A percentile compares a stretch with the other conserved stretches of the same genome.
Conservation (phyloP, 2,329 filamentous ascomycete genomes). For the Trichoderma atrobrunneum region DNA sequence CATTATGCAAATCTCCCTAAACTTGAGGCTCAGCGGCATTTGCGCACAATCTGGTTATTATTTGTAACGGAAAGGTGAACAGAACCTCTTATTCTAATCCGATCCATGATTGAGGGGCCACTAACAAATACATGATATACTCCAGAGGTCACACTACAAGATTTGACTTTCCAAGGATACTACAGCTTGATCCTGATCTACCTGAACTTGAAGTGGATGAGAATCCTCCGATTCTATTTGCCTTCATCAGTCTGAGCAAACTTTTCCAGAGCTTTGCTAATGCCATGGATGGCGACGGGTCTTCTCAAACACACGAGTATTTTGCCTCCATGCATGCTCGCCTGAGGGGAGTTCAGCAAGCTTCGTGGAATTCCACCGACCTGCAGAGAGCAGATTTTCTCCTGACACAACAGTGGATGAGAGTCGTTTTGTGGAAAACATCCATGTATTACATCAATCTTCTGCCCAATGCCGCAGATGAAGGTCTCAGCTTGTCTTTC, state of each 20-base stretch:
- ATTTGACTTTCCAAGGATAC: slow-evolving; percentile 12
- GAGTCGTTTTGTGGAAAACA: slow-evolving; percentile 5
- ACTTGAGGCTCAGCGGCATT: background rate
- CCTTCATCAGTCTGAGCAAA: slow-evolving; percentile 6
- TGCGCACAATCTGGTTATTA: background rate
- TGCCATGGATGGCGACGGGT: slow-evolving; percentile 6
- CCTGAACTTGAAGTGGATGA: slow-evolving; percentile 6
- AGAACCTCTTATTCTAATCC: background rate
- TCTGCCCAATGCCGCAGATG: background rate
- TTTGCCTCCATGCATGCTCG: slow-evolving; percentile 9
- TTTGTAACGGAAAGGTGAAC: slow-evolving; percentile 10
- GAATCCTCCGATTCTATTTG: background rate
- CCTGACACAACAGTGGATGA: slow-evolving; percentile 9
- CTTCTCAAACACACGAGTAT: background rate
- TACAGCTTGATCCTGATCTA: slow-evolving; percentile 6
- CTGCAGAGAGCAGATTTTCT: slow-evolving; percentile 7
- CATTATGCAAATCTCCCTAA: background rate
- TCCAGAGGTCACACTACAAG: slow-evolving; percentile 1
- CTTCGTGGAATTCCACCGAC: background rate
- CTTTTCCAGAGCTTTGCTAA: slow-evolving; percentile 2
- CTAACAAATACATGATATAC: background rate
- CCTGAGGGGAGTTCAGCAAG: background rate
- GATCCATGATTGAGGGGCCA: background rate
- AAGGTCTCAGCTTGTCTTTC: background rate
- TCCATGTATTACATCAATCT: slow-evolving; percentile 10